Evolutionary conservation across 495 filamentous ascomycete species (phyloP).

Genomic region (Beverwykella pulmonaria): DNA sequence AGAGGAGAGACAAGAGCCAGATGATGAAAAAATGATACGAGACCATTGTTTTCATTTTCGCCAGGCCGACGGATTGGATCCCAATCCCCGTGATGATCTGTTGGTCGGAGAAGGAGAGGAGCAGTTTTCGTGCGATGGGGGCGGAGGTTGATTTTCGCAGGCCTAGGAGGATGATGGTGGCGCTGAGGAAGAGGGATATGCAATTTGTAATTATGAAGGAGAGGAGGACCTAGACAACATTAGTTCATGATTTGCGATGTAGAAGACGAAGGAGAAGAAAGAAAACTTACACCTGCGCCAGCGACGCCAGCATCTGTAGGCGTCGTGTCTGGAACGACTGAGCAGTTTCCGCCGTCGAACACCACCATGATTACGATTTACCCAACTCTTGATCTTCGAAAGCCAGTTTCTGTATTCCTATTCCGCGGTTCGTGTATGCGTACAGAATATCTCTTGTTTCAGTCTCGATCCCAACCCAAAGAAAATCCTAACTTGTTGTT

Average conservation of each 20-base stretch:
- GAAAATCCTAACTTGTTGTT: too few relatives aligned
- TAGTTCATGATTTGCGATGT: background rate
- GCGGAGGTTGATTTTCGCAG: constrained; percentile 40
- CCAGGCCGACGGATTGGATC: constrained; percentile 58
- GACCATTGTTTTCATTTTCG: constrained; percentile 53
- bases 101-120: constrained; percentile 61
- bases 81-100: constrained; percentile 65
- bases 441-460: too few relatives aligned
- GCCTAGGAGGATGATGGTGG: constrained; percentile 54
- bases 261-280: background rate
- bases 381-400: background rate
- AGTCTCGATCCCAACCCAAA: too few relatives aligned
- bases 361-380: constrained; percentile 12
- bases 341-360: constrained; percentile 51
- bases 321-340: constrained; percentile 47
- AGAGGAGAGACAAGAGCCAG: constrained; percentile 62
- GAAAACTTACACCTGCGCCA: constrained; percentile 56
- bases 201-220: constrained; percentile 62
- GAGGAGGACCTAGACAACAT: constrained; percentile 54
- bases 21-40: constrained; percentile 66
- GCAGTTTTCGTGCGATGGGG: constrained; percentile 59
- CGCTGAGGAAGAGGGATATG: constrained; percentile 52
- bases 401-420: too few relatives aligned
- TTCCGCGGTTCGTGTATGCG: too few relatives aligned
- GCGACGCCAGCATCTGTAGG: constrained; percentile 60